These are phyloP conservation scores for Ambrosiella beaveri DNA, from an alignment of 2,329 filamentous ascomycete species.

Conservation along the genomic window DNA sequence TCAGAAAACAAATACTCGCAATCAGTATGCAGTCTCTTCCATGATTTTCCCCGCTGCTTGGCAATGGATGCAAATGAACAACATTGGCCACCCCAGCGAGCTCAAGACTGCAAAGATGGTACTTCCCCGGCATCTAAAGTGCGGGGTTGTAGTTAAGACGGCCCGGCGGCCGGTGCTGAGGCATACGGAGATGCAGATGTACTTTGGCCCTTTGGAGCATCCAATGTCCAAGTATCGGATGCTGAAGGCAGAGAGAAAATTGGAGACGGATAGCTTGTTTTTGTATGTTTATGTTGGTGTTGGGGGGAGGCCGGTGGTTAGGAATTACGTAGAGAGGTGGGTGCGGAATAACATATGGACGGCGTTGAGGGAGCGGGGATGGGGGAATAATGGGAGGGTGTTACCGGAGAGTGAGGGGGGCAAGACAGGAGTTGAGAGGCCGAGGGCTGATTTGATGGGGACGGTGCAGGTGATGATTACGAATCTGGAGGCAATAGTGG, in stretches of 20 bases:
- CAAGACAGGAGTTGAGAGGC: not conserved
- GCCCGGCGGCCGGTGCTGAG: conserved; percentile 5
- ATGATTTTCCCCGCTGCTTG: conserved; percentile 6
- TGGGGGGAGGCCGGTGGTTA: conserved; percentile 8
- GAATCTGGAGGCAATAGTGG: conserved; percentile 1
- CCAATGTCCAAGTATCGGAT: conserved; percentile 11
- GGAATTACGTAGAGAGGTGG: conserved; percentile 12
- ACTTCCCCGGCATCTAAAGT: conserved; percentile 1
- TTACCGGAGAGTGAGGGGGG: conserved; percentile 1
- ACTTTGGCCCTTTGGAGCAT: conserved; percentile 10
- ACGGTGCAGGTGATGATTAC: conserved; percentile 9
- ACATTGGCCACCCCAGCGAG: not conserved
- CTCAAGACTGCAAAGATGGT: conserved; percentile 1
- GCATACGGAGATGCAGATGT: conserved; percentile 8
- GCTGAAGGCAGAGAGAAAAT: conserved; percentile 12
- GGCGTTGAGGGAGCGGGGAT: conserved; percentile 11
- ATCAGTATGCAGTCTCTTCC: not conserved
- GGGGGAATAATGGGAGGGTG: conserved; percentile 8
- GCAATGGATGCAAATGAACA: not conserved
- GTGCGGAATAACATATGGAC: conserved; percentile 10
- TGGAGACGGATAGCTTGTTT: conserved; percentile 11
- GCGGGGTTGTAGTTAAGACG: conserved; percentile 5
- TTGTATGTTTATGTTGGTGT: conserved; percentile 12
- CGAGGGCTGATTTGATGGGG: conserved; percentile 7
- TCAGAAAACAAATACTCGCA: too few relatives aligned